Evolutionary conservation across 495 filamentous ascomycete genomes (phyloP).

Genomic region (Penicillium soppii): DNA sequence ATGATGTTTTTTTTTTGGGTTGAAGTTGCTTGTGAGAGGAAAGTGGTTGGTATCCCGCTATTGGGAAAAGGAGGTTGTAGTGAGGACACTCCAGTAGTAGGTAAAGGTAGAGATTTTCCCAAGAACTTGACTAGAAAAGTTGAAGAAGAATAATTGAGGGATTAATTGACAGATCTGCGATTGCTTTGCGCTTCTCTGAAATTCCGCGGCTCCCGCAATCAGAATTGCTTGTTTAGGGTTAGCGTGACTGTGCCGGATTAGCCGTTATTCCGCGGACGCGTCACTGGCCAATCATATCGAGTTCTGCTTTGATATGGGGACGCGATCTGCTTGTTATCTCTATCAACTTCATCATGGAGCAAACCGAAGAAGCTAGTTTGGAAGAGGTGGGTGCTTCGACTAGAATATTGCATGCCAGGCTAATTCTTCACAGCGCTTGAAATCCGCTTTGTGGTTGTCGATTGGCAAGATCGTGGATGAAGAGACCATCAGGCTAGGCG

Average conservation of each 20-base stretch:
- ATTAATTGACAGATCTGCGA: conserved; percentile 6
- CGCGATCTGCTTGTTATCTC: conserved; percentile 14
- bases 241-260: conserved; percentile 9
- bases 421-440: conserved; percentile 62
- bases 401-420: background rate
- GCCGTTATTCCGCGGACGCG: conserved; percentile 19
- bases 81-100: background rate
- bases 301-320: conserved; percentile 5
- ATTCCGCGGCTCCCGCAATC: conserved; percentile 11
- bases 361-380: conserved; percentile 36
- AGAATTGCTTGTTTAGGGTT: background rate
- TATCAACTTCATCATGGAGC: conserved; percentile 28
- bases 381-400: conserved; percentile 33
- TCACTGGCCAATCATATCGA: conserved; percentile 22
- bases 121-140: too few species aligned
- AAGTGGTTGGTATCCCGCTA: background rate
- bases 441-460: conserved; percentile 89
- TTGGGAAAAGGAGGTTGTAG: background rate
- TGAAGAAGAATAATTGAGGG: background rate
- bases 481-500: conserved; percentile 69
- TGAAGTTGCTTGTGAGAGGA: background rate
- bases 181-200: conserved; percentile 11
- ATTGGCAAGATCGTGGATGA: conserved; percentile 90
- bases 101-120: background rate
- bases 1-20: conserved; percentile 19